Conservation (phyloP, 225 moss, liverwort and hornwort genomes). For the Pleurozium schreberi region DNA sequence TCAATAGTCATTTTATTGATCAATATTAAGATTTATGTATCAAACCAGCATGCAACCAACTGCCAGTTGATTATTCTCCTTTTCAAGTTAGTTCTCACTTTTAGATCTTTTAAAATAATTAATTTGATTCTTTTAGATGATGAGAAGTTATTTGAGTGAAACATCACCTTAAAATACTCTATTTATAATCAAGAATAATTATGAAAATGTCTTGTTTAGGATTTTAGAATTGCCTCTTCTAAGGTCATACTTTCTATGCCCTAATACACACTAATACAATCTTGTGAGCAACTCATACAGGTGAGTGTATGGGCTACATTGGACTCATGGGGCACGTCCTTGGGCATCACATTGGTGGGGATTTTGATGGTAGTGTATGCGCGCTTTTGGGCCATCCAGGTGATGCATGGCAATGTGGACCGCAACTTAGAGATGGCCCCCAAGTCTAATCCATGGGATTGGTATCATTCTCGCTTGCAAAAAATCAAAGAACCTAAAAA, state of each 20-base stretch:
- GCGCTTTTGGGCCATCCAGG: slow-evolving; percentile 23
- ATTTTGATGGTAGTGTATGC: slow-evolving; percentile 21
- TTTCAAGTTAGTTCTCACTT: no score
- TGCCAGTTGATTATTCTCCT: no score
- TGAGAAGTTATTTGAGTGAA: no score
- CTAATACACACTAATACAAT: background rate
- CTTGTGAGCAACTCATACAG: background rate
- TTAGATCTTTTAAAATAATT: no score
- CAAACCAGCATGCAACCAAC: no score
- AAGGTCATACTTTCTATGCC: background rate
- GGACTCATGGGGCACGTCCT: slow-evolving; percentile 18
- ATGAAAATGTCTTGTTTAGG: no score
- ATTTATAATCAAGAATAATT: no score
- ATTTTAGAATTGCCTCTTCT: background rate
- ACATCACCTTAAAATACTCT: no score
- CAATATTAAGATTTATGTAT: no score
- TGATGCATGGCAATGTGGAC: slow-evolving; percentile 36
- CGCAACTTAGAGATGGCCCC: slow-evolving; percentile 1
- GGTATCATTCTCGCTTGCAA: background rate
- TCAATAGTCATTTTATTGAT: no score
- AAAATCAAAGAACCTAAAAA: no score
- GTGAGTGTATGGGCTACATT: slow-evolving; percentile 18
- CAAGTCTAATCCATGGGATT: slow-evolving; percentile 16
- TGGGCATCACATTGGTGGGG: slow-evolving; percentile 28
- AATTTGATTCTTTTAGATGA: no score